phyloP scores from a whole-genome alignment of 139 green algal genomes.

The Tetraselmis chui region DNA sequence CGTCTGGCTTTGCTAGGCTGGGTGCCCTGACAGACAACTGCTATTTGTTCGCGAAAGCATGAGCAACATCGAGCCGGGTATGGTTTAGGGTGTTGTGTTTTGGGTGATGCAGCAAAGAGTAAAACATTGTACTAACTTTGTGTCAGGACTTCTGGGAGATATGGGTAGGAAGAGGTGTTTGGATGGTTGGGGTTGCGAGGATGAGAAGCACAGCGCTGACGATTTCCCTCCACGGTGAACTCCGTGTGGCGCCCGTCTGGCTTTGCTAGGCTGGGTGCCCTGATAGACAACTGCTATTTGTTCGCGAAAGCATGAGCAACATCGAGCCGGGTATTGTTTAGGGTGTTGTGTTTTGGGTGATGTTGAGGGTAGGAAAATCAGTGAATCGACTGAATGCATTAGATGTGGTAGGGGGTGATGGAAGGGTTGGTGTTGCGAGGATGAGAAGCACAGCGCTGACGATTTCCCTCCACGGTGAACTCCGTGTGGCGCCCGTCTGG shows the following conservation, averaged over 20 bases:
- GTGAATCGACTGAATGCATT: background rate
- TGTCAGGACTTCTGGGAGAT: too few relatives aligned
- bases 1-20: background rate
- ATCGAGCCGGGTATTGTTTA: background rate
- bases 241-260: background rate
- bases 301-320: background rate
- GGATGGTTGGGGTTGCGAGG: too few relatives aligned
- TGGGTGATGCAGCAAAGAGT: too few relatives aligned
- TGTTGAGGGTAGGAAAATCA: too few relatives aligned
- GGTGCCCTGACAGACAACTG: background rate
- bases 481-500: background rate
- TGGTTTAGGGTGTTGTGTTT: background rate
- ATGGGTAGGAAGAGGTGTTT: too few relatives aligned
- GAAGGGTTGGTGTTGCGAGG: background rate
- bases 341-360: background rate
- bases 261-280: background rate
- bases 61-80: background rate
- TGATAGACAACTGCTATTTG: background rate
- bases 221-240: background rate
- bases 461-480: background rate
- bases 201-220: background rate
- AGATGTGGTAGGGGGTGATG: background rate
- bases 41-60: background rate
- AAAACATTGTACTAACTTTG: too few relatives aligned
- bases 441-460: background rate